phyloP scores from a whole-genome alignment of 139 green algal genomes.

The Micractinium conductrix region DNA sequence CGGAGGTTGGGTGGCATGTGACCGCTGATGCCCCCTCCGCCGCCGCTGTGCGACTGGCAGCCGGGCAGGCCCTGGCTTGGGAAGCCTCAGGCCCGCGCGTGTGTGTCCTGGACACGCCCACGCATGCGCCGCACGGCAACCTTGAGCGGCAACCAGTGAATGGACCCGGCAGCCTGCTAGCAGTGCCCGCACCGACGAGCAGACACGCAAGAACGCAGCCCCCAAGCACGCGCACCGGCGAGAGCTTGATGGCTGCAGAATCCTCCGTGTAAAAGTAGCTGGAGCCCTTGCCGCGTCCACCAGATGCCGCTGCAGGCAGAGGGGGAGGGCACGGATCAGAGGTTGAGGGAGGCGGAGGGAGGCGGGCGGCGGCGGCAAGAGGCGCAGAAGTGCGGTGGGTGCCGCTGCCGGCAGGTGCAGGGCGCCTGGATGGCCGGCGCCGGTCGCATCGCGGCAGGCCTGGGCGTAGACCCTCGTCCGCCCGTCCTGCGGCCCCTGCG shows the following conservation, averaged over 20 bases:
- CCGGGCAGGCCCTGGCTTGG: too few relatives aligned
- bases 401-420: not conserved
- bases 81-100: too few relatives aligned
- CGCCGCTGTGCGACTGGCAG: too few relatives aligned
- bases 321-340: too few relatives aligned
- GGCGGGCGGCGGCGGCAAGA: too few relatives aligned
- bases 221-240: slow-evolving; percentile 40
- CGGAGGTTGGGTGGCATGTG: not conserved
- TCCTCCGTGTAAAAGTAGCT: slow-evolving; percentile 50
- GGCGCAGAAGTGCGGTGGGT: not conserved
- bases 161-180: too few relatives aligned
- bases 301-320: slow-evolving; percentile 6
- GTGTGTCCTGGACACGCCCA: too few relatives aligned
- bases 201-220: not conserved
- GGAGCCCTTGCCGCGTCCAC: slow-evolving; percentile 13
- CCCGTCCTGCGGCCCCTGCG: too few relatives aligned
- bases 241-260: slow-evolving; percentile 43
- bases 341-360: not conserved
- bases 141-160: too few relatives aligned
- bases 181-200: too few relatives aligned
- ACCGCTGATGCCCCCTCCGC: too few relatives aligned
- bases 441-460: not conserved
- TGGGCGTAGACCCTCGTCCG: not conserved
- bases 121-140: too few relatives aligned
- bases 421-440: not conserved